Conservation (phyloP, 441 rosid genomes). For the Rhodomyrtus psidioides region DNA sequence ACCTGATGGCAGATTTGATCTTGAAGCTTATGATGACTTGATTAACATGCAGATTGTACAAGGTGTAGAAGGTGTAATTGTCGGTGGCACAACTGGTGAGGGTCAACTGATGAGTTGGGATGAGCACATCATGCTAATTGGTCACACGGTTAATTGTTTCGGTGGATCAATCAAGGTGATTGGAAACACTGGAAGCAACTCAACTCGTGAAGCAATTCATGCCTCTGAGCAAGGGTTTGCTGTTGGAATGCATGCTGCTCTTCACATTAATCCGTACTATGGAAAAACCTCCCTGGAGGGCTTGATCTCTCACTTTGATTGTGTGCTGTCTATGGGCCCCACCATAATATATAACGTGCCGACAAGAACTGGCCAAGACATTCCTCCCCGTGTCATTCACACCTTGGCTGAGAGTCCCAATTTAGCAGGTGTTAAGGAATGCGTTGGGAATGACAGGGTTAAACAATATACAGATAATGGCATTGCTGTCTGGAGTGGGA, state of each 20-base stretch:
- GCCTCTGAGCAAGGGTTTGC: constrained; percentile 97
- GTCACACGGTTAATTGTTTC: constrained; percentile 76
- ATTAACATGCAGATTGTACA: constrained; percentile 59
- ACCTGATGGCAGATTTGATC: constrained; percentile 91
- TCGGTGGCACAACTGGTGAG: constrained; percentile 92
- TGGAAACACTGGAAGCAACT: constrained; percentile 92
- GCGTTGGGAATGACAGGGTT: constrained; percentile 67
- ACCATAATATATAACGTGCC: constrained; percentile 86
- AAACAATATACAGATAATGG: constrained; percentile 53
- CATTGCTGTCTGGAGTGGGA: constrained; percentile 83
- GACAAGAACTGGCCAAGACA: constrained; percentile 83
- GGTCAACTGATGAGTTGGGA: constrained; percentile 98
- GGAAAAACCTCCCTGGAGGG: constrained; percentile 85
- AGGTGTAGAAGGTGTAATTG: constrained; percentile 76
- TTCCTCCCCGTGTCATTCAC: constrained; percentile 53
- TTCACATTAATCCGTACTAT: constrained; percentile 86
- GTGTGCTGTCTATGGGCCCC: constrained; percentile 83
- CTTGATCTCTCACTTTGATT: constrained; percentile 57
- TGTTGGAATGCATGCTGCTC: constrained; percentile 91
- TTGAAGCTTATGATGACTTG: constrained; percentile 74
- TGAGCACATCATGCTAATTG: constrained; percentile 87
- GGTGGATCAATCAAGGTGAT: constrained; percentile 72
- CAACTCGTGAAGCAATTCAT: constrained; percentile 84
- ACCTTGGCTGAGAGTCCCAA: constrained; percentile 41
- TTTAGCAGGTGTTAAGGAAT: constrained; percentile 79